phyloP scores from a whole-genome alignment of 805 yeast species.

The Metschnikowia matae region DNA sequence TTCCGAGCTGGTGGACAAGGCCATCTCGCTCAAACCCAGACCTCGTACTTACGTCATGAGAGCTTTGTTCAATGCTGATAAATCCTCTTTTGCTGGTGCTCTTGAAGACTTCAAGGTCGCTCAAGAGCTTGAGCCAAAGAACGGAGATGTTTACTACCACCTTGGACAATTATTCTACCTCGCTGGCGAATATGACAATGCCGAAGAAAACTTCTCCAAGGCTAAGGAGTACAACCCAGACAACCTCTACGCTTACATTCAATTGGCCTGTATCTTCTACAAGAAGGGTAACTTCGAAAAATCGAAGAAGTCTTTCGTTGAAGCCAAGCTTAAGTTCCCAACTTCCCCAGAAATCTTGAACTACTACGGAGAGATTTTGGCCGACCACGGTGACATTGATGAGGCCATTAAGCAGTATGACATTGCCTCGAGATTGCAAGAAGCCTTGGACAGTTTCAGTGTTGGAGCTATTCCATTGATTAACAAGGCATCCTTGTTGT shows the following conservation, averaged over 20 bases:
- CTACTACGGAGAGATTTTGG: slow-evolving; percentile 90
- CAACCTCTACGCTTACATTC: slow-evolving; percentile 83
- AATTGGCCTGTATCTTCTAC: slow-evolving; percentile 87
- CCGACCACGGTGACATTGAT: slow-evolving; percentile 68
- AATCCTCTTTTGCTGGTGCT: slow-evolving; percentile 58
- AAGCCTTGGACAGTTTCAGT: slow-evolving; percentile 58
- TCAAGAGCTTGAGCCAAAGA: slow-evolving; percentile 57
- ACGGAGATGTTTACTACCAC: slow-evolving; percentile 87
- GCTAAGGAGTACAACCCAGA: slow-evolving; percentile 70
- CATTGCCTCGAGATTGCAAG: slow-evolving; percentile 78
- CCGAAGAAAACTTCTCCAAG: slow-evolving; percentile 69
- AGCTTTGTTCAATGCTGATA: slow-evolving; percentile 81
- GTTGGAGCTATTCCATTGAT: slow-evolving; percentile 87
- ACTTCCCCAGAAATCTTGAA: slow-evolving; percentile 89
- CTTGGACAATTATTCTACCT: slow-evolving; percentile 88
- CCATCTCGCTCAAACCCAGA: slow-evolving; percentile 68
- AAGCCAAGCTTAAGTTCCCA: slow-evolving; percentile 72
- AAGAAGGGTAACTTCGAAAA: slow-evolving; percentile 60
- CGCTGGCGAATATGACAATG: slow-evolving; percentile 67
- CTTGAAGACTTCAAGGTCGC: slow-evolving; percentile 67
- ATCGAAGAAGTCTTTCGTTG: slow-evolving; percentile 63
- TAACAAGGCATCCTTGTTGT: slow-evolving; percentile 77
- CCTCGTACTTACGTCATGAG: slow-evolving; percentile 77
- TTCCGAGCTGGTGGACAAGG: slow-evolving; percentile 55
- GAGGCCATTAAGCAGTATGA: slow-evolving; percentile 84